These are phyloP conservation scores for Tulasnella sp. DNA, from an alignment of 768 basidiomycete genomes.

Conservation along the genomic window DNA sequence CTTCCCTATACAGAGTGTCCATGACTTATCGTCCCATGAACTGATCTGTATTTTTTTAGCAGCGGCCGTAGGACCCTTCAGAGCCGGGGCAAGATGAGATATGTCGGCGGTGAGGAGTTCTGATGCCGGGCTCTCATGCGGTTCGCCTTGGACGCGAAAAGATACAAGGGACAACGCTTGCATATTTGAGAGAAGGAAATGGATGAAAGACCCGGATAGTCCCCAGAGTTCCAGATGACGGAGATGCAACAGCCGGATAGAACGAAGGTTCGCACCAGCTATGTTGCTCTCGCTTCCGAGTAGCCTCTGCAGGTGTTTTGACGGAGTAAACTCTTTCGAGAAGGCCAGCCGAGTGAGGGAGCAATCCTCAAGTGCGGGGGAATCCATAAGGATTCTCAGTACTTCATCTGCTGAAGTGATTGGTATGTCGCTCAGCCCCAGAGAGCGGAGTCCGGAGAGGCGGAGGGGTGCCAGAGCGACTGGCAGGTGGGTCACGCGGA, in stretches of 20 bases:
- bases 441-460: too few relatives aligned
- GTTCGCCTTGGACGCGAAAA: neutral
- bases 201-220: neutral
- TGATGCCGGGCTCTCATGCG: neutral
- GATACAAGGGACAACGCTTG: neutral
- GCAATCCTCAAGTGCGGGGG: neutral
- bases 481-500: neutral
- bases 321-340: neutral
- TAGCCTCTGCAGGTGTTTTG: neutral
- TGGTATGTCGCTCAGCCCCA: neutral
- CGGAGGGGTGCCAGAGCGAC: neutral
- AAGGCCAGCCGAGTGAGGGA: too few relatives aligned
- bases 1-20: neutral
- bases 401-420: neutral
- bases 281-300: too few relatives aligned
- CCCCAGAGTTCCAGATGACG: neutral
- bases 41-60: neutral
- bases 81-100: neutral
- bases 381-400: neutral
- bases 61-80: neutral
- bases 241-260: neutral
- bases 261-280: neutral
- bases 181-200: neutral
- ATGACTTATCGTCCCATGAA: neutral
- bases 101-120: neutral